Base-by-base conservation (phyloP, 2,329 filamentous ascomycete genomes). In the Eurotiales sp. region DNA sequence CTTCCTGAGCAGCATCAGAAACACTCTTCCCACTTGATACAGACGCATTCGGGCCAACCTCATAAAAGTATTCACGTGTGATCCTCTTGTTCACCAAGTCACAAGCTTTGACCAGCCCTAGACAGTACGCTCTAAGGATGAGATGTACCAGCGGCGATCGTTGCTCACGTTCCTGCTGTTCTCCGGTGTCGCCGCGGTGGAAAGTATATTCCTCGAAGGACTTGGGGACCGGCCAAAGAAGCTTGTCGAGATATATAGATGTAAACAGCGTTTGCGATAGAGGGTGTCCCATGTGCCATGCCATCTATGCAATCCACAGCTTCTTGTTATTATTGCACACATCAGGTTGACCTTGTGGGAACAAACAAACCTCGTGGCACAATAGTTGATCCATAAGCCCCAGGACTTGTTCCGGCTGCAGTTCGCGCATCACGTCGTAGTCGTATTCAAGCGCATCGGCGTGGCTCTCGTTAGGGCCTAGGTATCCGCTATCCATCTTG, bases 401-500 rank as follows among this genome's bases (percentile, higher is more conserved):
- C 49, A 99, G 74, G 1, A 95, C 82, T 69, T 99, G 86, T 59
- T 87, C 83, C 0, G 90, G 87, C 12, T 85, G 75, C 36, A 95
- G 73, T 6, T 80, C 74, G 42, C 78, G 76, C 39, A 81, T 74
- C 36, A 90, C 82, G 63, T 96, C 86, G 68, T 92, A 95, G 46
- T 87, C 80, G 56, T 92, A 86, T 54, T 95, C 88, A 29, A 92
- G 80, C n/a, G 84, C 83, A 52, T 69, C 56, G 52, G 61, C 63
- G 34, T 64, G 58, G 41, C 62, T 68, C 63, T 96, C 89, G 25
- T 85, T 87, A 7, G 86, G 82, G 17, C 83, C 79, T 6, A 95
- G 76, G 58, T 86, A 90, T 23, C 93, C 93, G 64, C 90, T 96
- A 70, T 99, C 93, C 93, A 99, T 99, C 72, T 97, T 99, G 1